Base-by-base conservation (phyloP, 352 stramenopile species). In the Pythium sukuiense region DNA sequence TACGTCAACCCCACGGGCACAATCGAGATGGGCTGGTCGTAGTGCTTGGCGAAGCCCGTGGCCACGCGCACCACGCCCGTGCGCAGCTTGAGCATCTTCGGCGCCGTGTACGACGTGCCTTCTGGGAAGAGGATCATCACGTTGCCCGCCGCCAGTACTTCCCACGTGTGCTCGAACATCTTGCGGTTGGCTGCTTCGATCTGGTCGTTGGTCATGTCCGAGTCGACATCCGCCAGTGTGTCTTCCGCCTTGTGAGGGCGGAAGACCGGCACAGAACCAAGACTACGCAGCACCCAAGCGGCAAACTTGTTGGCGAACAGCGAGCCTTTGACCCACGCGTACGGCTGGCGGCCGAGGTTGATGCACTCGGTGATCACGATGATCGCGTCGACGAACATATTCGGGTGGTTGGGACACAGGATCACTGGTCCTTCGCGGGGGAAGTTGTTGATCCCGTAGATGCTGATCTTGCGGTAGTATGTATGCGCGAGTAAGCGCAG, bases 61-160 rank as follows among this genome's bases (percentile, higher is more conserved):
- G 84, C 84, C 6, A 90, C 82, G 12, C 84, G 84, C 61, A 90
- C 75, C 32, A 93, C 84, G 46, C 84, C 84, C 6, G 84, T 91
- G 55, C 84, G 84, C 32, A 93, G 69, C 48, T 76, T 75, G 53
- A 93, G 67, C 84, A 93, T 93, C 74, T 90, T 89, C 0, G 84
- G 84, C 16, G 80, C 77, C 24, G 84, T 93, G 69, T 93, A 93
- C 49, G 82, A 91, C 58, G 84, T 93, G 60, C 84, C 84, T 72
- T 93, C 84, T 3, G 84, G 84, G 63, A 93, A 93, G 3, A 93
- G 65, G 57, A 93, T 70, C 82, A 93, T 90, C 45, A 89, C 72
- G 48, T 93, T 88, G 9, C 82, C 82, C 4, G 30, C 59, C 11
- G 69, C 74, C 33, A 93, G 77, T 18, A 85, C 80, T 14, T 72